Percentiles rank a stretch among this genome's conserved stretches.
Conservation (phyloP, 805 yeast genomes). For the Wickerhamiella sergipiensis region DNA sequence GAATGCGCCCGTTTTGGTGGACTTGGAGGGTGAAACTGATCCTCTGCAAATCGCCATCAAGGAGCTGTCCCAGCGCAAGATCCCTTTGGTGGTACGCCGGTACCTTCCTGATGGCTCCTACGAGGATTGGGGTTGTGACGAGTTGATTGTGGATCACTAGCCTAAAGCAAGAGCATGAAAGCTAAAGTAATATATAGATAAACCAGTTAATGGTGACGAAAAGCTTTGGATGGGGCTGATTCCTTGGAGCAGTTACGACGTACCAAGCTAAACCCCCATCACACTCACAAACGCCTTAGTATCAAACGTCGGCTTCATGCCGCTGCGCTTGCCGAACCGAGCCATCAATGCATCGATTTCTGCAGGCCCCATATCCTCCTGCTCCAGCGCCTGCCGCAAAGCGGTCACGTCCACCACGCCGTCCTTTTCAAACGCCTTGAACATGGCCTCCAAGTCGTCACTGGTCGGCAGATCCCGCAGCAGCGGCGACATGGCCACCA, state of each 20-base stretch:
- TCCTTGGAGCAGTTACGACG: too few relatives aligned
- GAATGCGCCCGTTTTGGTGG: slow-evolving; percentile 97
- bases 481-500: slow-evolving; percentile 17
- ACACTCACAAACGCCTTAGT: neutral
- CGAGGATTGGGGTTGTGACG: slow-evolving; percentile 99
- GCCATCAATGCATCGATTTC: slow-evolving; percentile 13
- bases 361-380: slow-evolving; percentile 11
- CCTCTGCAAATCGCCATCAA: slow-evolving; percentile 97
- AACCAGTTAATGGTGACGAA: too few relatives aligned
- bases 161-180: too few relatives aligned
- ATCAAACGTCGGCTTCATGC: neutral
- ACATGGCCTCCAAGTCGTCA: slow-evolving; percentile 14
- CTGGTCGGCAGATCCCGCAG: slow-evolving; percentile 14
- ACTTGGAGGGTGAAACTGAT: slow-evolving; percentile 97
- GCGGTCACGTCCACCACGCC: slow-evolving; percentile 13
- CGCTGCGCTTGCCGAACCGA: slow-evolving; percentile 8
- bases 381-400: slow-evolving; percentile 9
- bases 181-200: too few relatives aligned
- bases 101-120: slow-evolving; percentile 93
- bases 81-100: slow-evolving; percentile 90
- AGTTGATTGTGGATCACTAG: slow-evolving; percentile 73
- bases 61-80: slow-evolving; percentile 85
- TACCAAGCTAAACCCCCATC: slow-evolving; percentile 1
- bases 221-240: too few relatives aligned
- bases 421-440: slow-evolving; percentile 14